These are phyloP conservation scores for Colletotrichum simmondsii DNA, from an alignment of 2,329 filamentous ascomycete genomes.

Conservation along the genomic window DNA sequence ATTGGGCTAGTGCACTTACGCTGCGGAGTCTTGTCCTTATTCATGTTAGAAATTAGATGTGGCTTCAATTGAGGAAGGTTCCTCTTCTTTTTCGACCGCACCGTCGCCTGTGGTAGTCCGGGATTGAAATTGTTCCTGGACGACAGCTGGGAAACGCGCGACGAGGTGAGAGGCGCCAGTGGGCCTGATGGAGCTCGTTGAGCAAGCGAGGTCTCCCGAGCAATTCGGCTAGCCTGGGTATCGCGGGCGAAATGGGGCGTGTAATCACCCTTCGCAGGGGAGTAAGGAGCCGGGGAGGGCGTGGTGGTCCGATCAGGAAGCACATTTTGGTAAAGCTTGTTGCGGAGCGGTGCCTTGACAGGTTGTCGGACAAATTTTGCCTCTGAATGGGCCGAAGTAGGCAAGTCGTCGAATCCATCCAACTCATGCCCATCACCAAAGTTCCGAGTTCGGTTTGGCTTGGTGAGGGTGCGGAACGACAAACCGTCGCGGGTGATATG, in stretches of 20 bases:
- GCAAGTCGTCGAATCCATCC: conserved; percentile 93
- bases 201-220: conserved; percentile 70
- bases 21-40: conserved; percentile 79
- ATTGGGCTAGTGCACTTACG: conserved; percentile 64
- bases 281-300: conserved; percentile 64
- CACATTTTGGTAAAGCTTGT: conserved; percentile 66
- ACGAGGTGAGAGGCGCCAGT: conserved; percentile 64
- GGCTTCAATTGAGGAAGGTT: conserved; percentile 76
- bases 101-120: conserved; percentile 53
- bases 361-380: conserved; percentile 86
- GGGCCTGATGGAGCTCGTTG: conserved; percentile 68
- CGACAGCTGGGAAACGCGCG: conserved; percentile 65
- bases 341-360: conserved; percentile 70
- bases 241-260: conserved; percentile 73
- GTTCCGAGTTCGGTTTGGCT: conserved; percentile 64
- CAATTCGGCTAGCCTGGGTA: conserved; percentile 73
- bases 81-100: conserved; percentile 66
- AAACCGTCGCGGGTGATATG: conserved; percentile 36
- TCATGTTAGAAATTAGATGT: conserved; percentile 88
- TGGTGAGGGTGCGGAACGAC: conserved; percentile 36
- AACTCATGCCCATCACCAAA: conserved; percentile 95
- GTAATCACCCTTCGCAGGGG: conserved; percentile 67
- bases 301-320: conserved; percentile 64
- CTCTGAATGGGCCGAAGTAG: conserved; percentile 85
- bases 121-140: conserved; percentile 58